These are phyloP conservation scores for Collybia sordida DNA, from an alignment of 768 basidiomycete genomes.

Conservation along the genomic window DNA sequence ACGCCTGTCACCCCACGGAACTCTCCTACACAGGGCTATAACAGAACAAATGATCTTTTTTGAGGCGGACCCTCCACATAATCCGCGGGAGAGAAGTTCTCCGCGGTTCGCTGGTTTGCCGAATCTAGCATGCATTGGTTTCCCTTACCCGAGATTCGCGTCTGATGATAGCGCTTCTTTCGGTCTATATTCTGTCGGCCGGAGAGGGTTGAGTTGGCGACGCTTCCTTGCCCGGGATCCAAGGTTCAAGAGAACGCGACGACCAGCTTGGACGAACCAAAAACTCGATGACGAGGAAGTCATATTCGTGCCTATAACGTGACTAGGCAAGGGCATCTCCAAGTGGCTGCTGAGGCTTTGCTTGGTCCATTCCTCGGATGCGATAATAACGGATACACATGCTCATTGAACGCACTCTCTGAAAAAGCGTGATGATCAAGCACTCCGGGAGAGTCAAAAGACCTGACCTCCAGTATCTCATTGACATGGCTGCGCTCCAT, in stretches of 20 bases:
- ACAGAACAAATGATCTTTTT: slow-evolving; percentile 35
- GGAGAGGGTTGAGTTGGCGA: background rate
- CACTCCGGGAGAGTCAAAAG: background rate
- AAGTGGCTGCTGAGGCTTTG: slow-evolving; percentile 6
- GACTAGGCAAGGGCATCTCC: slow-evolving; percentile 15
- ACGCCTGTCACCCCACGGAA: slow-evolving; percentile 38
- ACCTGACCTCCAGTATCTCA: too few relatives aligned
- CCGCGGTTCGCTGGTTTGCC: slow-evolving; percentile 22
- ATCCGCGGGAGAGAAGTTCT: slow-evolving; percentile 23
- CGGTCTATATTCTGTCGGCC: slow-evolving; percentile 15
- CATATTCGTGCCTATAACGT: slow-evolving; percentile 5
- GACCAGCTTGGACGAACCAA: too few relatives aligned
- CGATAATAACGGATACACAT: slow-evolving; percentile 19
- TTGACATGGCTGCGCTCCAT: too few relatives aligned
- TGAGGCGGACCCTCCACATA: slow-evolving; percentile 19
- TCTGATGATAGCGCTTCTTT: slow-evolving; percentile 13
- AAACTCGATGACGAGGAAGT: too few relatives aligned
- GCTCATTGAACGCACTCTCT: slow-evolving; percentile 8
- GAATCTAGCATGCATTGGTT: slow-evolving; percentile 7
- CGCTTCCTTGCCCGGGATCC: too few relatives aligned
- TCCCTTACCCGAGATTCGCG: slow-evolving; percentile 20
- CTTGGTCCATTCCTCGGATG: slow-evolving; percentile 14
- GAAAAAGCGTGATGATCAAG: slow-evolving; percentile 12
- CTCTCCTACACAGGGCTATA: slow-evolving; percentile 33
- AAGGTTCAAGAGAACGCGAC: too few relatives aligned